phyloP scores from a whole-genome alignment of 257 asterid species.

The Vinca minor region DNA sequence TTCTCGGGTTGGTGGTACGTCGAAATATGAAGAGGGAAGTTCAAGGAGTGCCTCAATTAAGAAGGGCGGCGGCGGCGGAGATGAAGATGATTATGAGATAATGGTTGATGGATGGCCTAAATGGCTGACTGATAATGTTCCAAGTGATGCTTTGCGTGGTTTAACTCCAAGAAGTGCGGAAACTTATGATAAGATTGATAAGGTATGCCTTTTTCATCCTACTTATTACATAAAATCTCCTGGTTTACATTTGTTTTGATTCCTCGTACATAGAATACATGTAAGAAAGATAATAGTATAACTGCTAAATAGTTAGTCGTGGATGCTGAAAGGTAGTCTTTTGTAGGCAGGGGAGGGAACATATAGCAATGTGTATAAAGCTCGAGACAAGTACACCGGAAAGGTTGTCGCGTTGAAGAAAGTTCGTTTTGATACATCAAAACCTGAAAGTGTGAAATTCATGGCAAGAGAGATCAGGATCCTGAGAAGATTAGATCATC shows the following conservation, averaged over 20 bases:
- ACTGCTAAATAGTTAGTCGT: no score
- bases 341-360: slow-evolving; percentile 71
- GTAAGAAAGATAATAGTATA: no score
- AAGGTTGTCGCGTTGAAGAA: slow-evolving; percentile 71
- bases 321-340: no score
- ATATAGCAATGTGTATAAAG: slow-evolving; percentile 77
- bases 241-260: neutral
- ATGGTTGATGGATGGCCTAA: slow-evolving; percentile 78
- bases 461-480: slow-evolving; percentile 82
- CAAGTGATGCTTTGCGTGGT: slow-evolving; percentile 53
- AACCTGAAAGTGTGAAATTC: slow-evolving; percentile 78
- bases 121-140: slow-evolving; percentile 66
- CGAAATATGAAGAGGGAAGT: neutral
- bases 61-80: slow-evolving; percentile 7
- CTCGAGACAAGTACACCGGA: slow-evolving; percentile 53
- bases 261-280: no score
- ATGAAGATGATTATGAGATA: slow-evolving; percentile 48
- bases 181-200: slow-evolving; percentile 65
- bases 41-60: no score
- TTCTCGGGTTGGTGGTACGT: slow-evolving; percentile 18
- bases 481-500: slow-evolving; percentile 59
- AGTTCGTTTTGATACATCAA: slow-evolving; percentile 72
- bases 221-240: neutral
- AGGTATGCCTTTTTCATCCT: slow-evolving; percentile 35
- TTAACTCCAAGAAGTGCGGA: slow-evolving; percentile 75